Evolutionary conservation across 1,284 basidiomycete genomes (phyloP), one percentile per base, ranked within the genome.

Genomic region (Wallemia mellicola): DNA sequence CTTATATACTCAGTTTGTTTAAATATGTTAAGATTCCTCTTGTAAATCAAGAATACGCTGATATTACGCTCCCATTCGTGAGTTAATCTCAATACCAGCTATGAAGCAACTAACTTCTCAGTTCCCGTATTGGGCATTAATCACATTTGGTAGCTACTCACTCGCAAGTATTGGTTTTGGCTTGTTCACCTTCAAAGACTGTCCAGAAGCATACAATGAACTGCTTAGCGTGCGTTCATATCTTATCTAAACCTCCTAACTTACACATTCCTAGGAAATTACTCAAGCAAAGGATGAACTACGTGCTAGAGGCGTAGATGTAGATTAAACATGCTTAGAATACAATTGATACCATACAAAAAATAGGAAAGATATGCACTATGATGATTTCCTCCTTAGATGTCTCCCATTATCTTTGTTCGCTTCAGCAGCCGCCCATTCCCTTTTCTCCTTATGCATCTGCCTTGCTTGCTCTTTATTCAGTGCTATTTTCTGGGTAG

Each of bases 401-500:
- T 48, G 38, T n/a, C n/a, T 48, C 5, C 38, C 38, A 48, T 48
- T n/a, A 22, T 48, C 77, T 63, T 64, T 76, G 71, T 66, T 72
- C n/a, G 77, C 79, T 63, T 83, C 79, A 60, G 65, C 69, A 63
- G 78, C 77, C 2, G 82, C 71, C 64, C 72, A 71, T 15, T 71
- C 66, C 60, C 72, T 70, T 71, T 84, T 83, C 66, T 76, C 72
- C 64, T 71, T 71, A 66, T 85, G 80, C 74, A 82, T 81, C 63
- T 78, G 75, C 63, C 74, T 75, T 2, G 86, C 87, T 61, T 72
- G 71, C 60, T 73, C 72, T 67, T 91, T 91, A 63, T 88, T 83
- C 58, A 74, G 74, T 54, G 73, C 74, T 19, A 79, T 81, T 65
- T 83, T 77, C 68, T 88, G 86, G 1, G 88, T 89, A 62, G 75